These are phyloP conservation scores for Ustilago shanxiensis DNA, from an alignment of 1,284 basidiomycete species.

Conservation along the genomic window DNA sequence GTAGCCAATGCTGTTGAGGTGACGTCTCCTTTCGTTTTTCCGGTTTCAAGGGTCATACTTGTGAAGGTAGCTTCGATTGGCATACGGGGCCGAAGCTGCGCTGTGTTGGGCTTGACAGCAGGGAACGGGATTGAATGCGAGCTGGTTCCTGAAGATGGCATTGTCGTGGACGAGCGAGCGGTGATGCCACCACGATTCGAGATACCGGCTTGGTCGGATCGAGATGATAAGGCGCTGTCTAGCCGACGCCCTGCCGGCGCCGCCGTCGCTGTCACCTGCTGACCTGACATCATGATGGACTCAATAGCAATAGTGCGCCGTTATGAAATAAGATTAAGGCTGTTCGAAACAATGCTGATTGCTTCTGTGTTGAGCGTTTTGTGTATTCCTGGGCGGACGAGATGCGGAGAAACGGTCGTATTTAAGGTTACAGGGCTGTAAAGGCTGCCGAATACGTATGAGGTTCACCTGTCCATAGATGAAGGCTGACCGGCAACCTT, in stretches of 20 bases:
- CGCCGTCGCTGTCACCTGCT: neutral
- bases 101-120: conserved; percentile 14
- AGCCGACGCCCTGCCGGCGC: conserved; percentile 2
- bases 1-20: neutral
- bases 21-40: neutral
- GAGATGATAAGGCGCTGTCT: conserved; percentile 6
- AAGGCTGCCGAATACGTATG: neutral
- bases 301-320: neutral
- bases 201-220: conserved; percentile 5
- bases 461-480: neutral
- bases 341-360: neutral
- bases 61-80: conserved; percentile 16
- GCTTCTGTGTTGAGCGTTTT: neutral
- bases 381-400: neutral
- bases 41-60: conserved; percentile 12
- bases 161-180: neutral
- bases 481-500: conserved; percentile 3
- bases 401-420: neutral
- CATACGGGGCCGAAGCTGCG: conserved; percentile 27
- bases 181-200: neutral
- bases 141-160: neutral
- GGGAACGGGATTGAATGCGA: conserved; percentile 10
- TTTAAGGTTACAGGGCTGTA: neutral
- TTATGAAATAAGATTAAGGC: neutral
- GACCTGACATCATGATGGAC: conserved; percentile 11